These are phyloP conservation scores for Debaryomycetaceae sp. DNA, from an alignment of 1,139 yeast species.

Conservation along the genomic window DNA sequence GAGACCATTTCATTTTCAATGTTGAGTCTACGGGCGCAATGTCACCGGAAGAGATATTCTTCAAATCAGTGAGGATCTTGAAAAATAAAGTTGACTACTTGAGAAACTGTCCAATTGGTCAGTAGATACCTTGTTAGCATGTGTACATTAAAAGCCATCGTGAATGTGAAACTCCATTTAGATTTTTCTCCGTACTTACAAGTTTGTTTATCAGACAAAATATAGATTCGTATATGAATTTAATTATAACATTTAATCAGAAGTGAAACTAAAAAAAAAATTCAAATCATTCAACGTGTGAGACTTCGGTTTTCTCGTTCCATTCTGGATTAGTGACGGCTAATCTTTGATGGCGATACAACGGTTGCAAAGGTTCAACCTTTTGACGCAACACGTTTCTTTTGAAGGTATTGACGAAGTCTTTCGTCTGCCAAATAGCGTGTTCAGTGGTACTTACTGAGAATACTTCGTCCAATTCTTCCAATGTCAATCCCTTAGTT, in stretches of 20 bases:
- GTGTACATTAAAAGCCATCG: background rate
- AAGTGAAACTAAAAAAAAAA: slow-evolving; percentile 1
- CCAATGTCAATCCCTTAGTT: slow-evolving; percentile 65
- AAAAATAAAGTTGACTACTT: slow-evolving; percentile 83
- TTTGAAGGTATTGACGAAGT: slow-evolving; percentile 42
- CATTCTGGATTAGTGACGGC: slow-evolving; percentile 59
- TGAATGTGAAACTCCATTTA: background rate
- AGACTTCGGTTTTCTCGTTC: slow-evolving; percentile 54
- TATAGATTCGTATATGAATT: background rate
- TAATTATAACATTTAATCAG: slow-evolving; percentile 1
- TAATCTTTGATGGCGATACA: slow-evolving; percentile 53
- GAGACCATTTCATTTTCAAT: slow-evolving; percentile 91
- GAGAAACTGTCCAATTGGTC: slow-evolving; percentile 73
- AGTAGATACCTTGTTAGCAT: slow-evolving; percentile 22
- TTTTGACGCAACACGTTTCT: slow-evolving; percentile 39
- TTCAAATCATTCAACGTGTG: slow-evolving; percentile 35
- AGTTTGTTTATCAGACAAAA: no score
- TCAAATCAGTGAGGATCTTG: slow-evolving; percentile 81
- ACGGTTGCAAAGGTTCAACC: slow-evolving; percentile 50
- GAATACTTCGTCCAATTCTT: slow-evolving; percentile 70
- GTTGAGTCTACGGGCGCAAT: slow-evolving; percentile 96
- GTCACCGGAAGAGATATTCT: slow-evolving; percentile 93
- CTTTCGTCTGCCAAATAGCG: slow-evolving; percentile 52
- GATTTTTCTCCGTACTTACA: background rate
- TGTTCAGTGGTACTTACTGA: slow-evolving; percentile 53